Evolutionary conservation across 2,329 filamentous ascomycete genomes (phyloP).

Genomic region (Alternaria incomplexa): DNA sequence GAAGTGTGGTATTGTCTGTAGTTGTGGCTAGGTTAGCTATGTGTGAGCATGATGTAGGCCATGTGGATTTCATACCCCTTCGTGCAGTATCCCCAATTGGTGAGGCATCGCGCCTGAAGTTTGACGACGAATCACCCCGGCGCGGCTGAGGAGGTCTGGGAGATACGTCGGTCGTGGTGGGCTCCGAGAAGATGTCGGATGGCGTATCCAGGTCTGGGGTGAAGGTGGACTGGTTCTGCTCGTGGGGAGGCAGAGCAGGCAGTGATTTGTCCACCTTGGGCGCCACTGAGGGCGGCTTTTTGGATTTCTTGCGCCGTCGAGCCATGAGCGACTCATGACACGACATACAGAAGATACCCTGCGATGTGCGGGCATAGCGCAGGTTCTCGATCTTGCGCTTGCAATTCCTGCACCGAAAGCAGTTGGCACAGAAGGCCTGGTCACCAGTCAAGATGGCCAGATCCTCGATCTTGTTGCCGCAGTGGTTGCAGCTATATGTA

Average conservation of each 20-base stretch:
- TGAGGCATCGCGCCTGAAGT: constrained; percentile 48
- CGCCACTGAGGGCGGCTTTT: constrained; percentile 51
- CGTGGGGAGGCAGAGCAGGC: constrained; percentile 80
- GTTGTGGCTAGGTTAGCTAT: constrained; percentile 19
- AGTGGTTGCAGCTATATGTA: constrained; percentile 97
- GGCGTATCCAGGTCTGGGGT: constrained; percentile 62
- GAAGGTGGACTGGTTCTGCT: constrained; percentile 65
- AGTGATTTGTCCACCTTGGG: constrained; percentile 88
- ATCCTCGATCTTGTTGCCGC: constrained; percentile 97
- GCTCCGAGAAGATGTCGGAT: constrained; percentile 69
- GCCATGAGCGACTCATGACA: constrained; percentile 98
- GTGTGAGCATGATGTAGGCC: background rate
- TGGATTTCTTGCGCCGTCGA: constrained; percentile 83
- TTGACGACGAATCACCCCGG: constrained; percentile 45
- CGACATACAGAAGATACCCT: constrained; percentile 99
- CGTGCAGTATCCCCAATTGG: constrained; percentile 42
- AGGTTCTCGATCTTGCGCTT: constrained; percentile 99
- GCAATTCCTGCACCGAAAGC: constrained; percentile 97
- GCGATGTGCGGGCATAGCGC: constrained; percentile 94
- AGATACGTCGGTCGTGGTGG: constrained; percentile 69
- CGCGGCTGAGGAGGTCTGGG: constrained; percentile 54
- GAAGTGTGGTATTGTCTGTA: constrained; percentile 69
- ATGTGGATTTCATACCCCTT: constrained; percentile 36
- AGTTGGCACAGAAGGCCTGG: constrained; percentile 96
- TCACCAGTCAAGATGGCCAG: constrained; percentile 96